Evolutionary conservation across 441 rosid genomes (phyloP).

Genomic region (Melastoma candidum): DNA sequence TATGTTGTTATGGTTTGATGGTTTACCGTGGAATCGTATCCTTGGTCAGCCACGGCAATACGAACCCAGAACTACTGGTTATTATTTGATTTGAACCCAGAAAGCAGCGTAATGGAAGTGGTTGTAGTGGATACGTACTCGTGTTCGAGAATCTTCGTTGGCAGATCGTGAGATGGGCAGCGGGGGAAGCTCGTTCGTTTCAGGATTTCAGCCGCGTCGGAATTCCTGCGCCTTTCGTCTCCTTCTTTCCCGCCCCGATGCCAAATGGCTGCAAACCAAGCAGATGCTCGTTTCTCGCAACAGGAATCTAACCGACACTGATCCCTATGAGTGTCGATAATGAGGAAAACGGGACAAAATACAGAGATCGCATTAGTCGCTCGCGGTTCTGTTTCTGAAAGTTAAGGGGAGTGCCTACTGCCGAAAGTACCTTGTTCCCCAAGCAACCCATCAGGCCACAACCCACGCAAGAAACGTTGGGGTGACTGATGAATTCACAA

Average conservation of each 20-base stretch:
- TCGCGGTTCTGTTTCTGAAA: too few species aligned
- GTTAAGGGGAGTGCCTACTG: too few species aligned
- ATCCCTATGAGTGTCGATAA: constrained; percentile 38
- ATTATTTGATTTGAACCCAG: too few species aligned
- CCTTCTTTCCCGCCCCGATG: constrained; percentile 87
- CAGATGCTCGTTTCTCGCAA: constrained; percentile 81
- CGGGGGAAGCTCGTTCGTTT: constrained; percentile 57
- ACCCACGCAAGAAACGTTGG: constrained; percentile 67
- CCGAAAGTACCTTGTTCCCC: constrained; percentile 60
- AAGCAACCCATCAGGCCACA: constrained; percentile 84
- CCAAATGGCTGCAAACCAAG: constrained; percentile 85
- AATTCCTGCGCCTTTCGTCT: constrained; percentile 60
- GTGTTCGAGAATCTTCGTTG: constrained; percentile 11
- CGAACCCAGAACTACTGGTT: too few species aligned
- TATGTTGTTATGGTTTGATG: too few species aligned
- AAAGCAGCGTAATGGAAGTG: too few species aligned
- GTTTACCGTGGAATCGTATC: too few species aligned
- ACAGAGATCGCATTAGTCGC: too few species aligned
- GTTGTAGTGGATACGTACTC: too few species aligned
- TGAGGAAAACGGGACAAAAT: too few species aligned
- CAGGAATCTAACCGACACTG: constrained; percentile 70
- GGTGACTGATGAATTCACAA: constrained; percentile 34
- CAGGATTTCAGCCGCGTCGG: constrained; percentile 51
- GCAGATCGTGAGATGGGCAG: constrained; percentile 48
- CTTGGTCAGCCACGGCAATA: too few species aligned